A percentile compares a stretch with the other conserved stretches of the same genome.
These are phyloP conservation scores for Besnoitia besnoiti DNA, from an alignment of 169 alveolate genomes.

Conservation along the genomic window DNA sequence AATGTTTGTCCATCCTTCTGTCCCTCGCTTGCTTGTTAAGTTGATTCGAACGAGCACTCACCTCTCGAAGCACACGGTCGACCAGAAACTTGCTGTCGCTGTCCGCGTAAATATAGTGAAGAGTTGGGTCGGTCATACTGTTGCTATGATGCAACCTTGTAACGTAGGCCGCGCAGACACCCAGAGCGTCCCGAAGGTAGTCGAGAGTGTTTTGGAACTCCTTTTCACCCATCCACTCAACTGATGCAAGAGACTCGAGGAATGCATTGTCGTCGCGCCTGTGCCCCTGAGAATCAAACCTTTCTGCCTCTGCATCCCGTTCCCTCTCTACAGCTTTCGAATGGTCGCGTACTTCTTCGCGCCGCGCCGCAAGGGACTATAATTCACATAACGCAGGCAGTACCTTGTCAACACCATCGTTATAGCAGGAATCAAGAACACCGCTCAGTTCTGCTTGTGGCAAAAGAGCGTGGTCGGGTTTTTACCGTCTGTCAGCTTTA, in stretches of 20 bases:
- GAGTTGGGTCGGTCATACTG: not conserved
- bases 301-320: not conserved
- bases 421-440: no score
- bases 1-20: no score
- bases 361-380: not conserved
- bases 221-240: conserved; percentile 14
- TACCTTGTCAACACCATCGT: no score
- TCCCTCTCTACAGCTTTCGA: not conserved
- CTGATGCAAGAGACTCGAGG: not conserved
- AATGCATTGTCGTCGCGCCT: not conserved
- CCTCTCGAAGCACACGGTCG: not conserved
- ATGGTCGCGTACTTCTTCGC: not conserved
- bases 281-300: not conserved
- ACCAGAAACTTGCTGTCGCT: conserved; percentile 3
- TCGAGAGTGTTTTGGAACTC: conserved; percentile 12
- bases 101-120: conserved; percentile 2
- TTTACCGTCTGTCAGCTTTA: no score
- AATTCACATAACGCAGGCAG: not conserved
- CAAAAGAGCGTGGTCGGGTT: no score
- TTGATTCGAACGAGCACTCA: no score
- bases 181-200: not conserved
- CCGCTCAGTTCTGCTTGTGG: no score
- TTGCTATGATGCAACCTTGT: not conserved
- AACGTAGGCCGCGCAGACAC: not conserved
- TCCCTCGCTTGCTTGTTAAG: no score